Evolutionary conservation across 176 grass and related monocot species (phyloP).

Genomic region (Zoysia japonica): DNA sequence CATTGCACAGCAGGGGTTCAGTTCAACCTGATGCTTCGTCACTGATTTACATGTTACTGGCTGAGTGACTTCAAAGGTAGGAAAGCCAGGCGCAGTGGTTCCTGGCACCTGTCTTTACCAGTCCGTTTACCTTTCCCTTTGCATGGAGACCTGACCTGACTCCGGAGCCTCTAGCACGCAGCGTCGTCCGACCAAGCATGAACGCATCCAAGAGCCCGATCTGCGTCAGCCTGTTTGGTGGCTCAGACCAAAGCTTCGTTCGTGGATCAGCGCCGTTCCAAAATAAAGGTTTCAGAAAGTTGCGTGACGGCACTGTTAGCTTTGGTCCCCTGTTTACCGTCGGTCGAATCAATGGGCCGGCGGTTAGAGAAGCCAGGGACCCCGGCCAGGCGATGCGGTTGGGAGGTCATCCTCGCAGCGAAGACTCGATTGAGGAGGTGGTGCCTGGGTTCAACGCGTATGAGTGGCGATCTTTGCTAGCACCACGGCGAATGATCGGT

Average conservation of each 20-base stretch:
- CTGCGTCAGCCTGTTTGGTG: not conserved
- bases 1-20: not conserved
- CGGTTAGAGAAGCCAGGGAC: slow-evolving; percentile 38
- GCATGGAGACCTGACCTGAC: not conserved
- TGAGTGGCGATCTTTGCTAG: not conserved
- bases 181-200: not conserved
- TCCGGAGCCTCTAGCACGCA: not conserved
- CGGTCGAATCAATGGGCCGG: not conserved
- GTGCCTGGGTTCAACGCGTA: slow-evolving; percentile 2
- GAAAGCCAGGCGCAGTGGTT: not conserved
- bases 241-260: not conserved
- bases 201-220: not conserved
- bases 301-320: slow-evolving; percentile 14
- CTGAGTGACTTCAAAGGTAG: slow-evolving; percentile 7
- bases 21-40: not conserved
- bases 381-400: slow-evolving; percentile 31
- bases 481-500: not conserved
- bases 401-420: slow-evolving; percentile 40
- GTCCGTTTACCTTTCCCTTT: not conserved
- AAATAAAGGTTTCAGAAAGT: not conserved
- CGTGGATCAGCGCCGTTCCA: not conserved
- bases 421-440: not conserved
- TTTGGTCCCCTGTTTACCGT: not conserved
- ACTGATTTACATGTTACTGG: not conserved
- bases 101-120: not conserved